These are phyloP conservation scores for Arabidopsis suecica DNA, from an alignment of 345 rosid genomes.

Conservation along the genomic window DNA sequence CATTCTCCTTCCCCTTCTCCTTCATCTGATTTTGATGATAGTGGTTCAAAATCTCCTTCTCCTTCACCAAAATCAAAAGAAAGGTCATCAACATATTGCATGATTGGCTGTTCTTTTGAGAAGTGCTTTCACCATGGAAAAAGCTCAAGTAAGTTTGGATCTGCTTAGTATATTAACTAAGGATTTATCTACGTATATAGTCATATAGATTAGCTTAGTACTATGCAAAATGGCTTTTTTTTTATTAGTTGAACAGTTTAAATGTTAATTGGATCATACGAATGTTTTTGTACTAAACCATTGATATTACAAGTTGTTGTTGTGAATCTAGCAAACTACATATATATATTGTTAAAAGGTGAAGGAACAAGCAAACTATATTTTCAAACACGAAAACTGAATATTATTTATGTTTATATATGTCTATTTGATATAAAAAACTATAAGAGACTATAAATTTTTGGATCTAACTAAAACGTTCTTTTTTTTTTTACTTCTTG, in stretches of 20 bases:
- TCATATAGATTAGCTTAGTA: not conserved
- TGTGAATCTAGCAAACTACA: not conserved
- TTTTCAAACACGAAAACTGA: not conserved
- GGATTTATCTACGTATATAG: not conserved
- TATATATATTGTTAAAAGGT: too few relatives aligned
- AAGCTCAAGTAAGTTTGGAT: not conserved
- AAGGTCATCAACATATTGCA: not conserved
- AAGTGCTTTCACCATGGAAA: not conserved
- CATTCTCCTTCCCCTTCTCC: conserved; percentile 5
- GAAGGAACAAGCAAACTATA: not conserved
- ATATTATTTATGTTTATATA: not conserved
- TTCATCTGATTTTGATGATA: not conserved
- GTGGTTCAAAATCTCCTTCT: not conserved
- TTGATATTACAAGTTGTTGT: not conserved
- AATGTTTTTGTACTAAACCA: not conserved
- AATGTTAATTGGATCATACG: not conserved
- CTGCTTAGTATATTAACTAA: not conserved
- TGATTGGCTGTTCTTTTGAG: not conserved
- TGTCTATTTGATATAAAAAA: not conserved
- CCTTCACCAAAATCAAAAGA: not conserved
- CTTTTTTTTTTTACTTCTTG: not conserved
- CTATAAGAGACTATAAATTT: not conserved
- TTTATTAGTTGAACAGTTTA: not conserved
- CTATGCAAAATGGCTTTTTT: not conserved
- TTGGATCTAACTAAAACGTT: not conserved